Evolutionary conservation across 1,284 basidiomycete species (phyloP), one percentile per base, ranked within the genome.

Genomic region (Abortiporus biennis): DNA sequence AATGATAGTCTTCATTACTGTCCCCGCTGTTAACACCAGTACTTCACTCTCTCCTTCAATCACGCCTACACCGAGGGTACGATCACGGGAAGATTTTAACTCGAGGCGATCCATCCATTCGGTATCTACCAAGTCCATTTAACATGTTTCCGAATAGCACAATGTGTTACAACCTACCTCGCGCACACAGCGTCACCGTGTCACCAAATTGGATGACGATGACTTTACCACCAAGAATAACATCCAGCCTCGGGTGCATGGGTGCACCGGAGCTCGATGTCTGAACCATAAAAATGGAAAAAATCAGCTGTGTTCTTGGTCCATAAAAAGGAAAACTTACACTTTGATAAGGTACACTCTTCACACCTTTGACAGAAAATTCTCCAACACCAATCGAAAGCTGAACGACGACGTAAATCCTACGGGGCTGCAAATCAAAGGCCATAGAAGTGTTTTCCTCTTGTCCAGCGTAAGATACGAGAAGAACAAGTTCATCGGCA

Each of bases 171-270:
- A 15, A 46, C 63, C 9, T 52, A 83, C 85, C 74, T 65, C 73
- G 69, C 36, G 81, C 72, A 56, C 80, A 82, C 9, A 88, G 62
- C 4, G 80, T 78, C n/a, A 87, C 74, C 2, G 83, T 79, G 58
- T 89, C 85, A 13, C 84, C 83, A 50, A 87, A 89, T 50, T 86
- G 76, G 5, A 87, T 71, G 39, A 72, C 69, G 24, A 80, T 63
- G 6, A 85, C 53, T 22, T 70, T 64, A 21, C 80, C 83, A 16
- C 66, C 70, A 11, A 68, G 63, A 21, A 86, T 61, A 13, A 80
- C 65, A 42, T 75, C 74, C 43, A 89, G 68, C 38, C 79, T 71
- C 25, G 85, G 83, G 53, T 82, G 82, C 49, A 78, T 78, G 1
- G 80, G 82, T 3, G 80, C 79, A 32, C 78, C 75, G 35, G 76